Conservation (phyloP, 805 yeast species). For the Brettanomyces sp. region DNA sequence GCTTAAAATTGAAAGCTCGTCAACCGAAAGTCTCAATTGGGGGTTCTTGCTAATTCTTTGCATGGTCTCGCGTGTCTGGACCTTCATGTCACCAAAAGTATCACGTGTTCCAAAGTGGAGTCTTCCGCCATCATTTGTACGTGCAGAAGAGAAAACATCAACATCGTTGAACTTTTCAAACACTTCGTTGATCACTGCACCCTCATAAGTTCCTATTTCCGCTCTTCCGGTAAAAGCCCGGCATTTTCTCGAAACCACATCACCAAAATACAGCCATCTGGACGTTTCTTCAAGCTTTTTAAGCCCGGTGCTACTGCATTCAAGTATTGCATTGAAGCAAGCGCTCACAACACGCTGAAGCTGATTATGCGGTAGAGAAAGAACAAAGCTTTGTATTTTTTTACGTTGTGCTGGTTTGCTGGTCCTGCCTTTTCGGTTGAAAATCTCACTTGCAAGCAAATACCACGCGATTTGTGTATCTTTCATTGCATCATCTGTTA, state of each 20-base stretch:
- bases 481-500: slow-evolving; percentile 24
- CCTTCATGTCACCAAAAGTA: slow-evolving; percentile 29
- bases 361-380: slow-evolving; percentile 31
- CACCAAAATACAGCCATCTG: slow-evolving; percentile 74
- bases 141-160: slow-evolving; percentile 18
- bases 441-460: slow-evolving; percentile 50
- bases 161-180: slow-evolving; percentile 58
- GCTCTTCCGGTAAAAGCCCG: slow-evolving; percentile 34
- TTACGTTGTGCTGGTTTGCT: slow-evolving; percentile 38
- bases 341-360: slow-evolving; percentile 62
- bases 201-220: slow-evolving; percentile 32
- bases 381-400: slow-evolving; percentile 23
- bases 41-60: neutral
- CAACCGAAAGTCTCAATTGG: neutral
- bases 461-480: slow-evolving; percentile 65
- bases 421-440: slow-evolving; percentile 39
- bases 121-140: slow-evolving; percentile 7
- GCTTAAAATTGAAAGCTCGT: slow-evolving; percentile 18
- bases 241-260: slow-evolving; percentile 39
- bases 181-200: slow-evolving; percentile 50
- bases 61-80: slow-evolving; percentile 25
- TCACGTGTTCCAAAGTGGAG: slow-evolving; percentile 25
- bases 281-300: slow-evolving; percentile 49
- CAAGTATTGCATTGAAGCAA: slow-evolving; percentile 57
- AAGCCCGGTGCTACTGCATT: slow-evolving; percentile 50